Evolutionary conservation across 768 basidiomycete species (phyloP).

Genomic region (Kwoniella sp.): DNA sequence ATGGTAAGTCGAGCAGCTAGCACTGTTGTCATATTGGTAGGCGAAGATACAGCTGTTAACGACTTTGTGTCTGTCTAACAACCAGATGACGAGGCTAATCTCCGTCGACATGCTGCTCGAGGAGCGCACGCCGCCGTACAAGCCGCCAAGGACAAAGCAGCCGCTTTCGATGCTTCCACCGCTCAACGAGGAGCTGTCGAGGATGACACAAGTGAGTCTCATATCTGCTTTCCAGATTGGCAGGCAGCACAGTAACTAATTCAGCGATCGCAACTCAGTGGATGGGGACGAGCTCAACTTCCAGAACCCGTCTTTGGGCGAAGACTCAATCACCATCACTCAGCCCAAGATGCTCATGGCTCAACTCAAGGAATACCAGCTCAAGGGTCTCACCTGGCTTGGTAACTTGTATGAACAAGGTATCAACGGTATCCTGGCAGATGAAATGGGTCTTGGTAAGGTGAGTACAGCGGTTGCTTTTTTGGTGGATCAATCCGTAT

Average conservation of each 20-base stretch:
- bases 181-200: conserved; percentile 70
- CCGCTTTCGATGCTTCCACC: conserved; percentile 81
- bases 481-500: too few species aligned
- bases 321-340: conserved; percentile 76
- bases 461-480: conserved; percentile 30
- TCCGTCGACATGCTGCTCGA: conserved; percentile 77
- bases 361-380: conserved; percentile 94
- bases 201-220: conserved; percentile 60
- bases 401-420: conserved; percentile 97
- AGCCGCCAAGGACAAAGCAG: conserved; percentile 74
- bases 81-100: conserved; percentile 81
- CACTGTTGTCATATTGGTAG: background rate
- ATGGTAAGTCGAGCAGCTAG: conserved; percentile 64
- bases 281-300: conserved; percentile 87
- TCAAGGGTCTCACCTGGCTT: conserved; percentile 97
- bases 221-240: background rate
- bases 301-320: conserved; percentile 93
- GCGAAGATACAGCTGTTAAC: too few species aligned
- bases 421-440: conserved; percentile 97
- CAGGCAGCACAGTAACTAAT: background rate
- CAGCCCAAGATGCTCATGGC: conserved; percentile 97
- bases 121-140: conserved; percentile 88
- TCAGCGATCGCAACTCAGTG: conserved; percentile 21
- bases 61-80: background rate
- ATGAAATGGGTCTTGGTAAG: conserved; percentile 84